phyloP scores from a whole-genome alignment of 2,329 filamentous ascomycete species.

The Drechslerella stenobrocha region DNA sequence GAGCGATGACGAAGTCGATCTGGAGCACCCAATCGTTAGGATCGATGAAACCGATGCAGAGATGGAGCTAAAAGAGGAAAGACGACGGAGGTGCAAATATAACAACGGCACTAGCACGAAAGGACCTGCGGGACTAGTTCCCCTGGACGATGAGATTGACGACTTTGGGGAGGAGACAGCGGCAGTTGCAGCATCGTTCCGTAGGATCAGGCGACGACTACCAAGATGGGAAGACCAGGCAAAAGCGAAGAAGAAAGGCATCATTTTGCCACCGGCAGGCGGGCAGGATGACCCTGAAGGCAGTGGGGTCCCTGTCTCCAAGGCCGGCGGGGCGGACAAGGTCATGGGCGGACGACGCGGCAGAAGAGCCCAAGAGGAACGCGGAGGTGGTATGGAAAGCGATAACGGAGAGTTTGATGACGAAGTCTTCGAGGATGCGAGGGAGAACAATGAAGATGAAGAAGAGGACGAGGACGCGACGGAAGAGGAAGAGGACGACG shows the following conservation, averaged over 20 bases:
- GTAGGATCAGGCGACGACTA: conserved; percentile 67
- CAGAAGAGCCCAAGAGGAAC: conserved; percentile 23
- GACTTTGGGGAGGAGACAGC: conserved; percentile 77
- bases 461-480: conserved; percentile 55
- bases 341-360: conserved; percentile 9
- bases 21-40: conserved; percentile 52
- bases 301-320: conserved; percentile 59
- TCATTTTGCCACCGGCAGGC: background rate
- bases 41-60: conserved; percentile 57
- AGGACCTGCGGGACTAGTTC: conserved; percentile 61
- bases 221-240: conserved; percentile 67
- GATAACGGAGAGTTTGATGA: conserved; percentile 55
- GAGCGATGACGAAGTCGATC: conserved; percentile 64
- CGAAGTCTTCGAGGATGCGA: conserved; percentile 53
- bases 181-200: conserved; percentile 68
- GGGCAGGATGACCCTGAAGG: conserved; percentile 52
- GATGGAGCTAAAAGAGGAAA: conserved; percentile 56
- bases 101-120: conserved; percentile 49
- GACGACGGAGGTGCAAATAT: conserved; percentile 31
- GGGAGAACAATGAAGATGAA: conserved; percentile 54
- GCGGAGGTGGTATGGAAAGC: conserved; percentile 39
- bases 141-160: conserved; percentile 64
- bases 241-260: conserved; percentile 51
- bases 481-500: conserved; percentile 62
- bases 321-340: background rate